Evolutionary conservation across 805 yeast genomes (phyloP).

Genomic region (Spathaspora girioi): DNA sequence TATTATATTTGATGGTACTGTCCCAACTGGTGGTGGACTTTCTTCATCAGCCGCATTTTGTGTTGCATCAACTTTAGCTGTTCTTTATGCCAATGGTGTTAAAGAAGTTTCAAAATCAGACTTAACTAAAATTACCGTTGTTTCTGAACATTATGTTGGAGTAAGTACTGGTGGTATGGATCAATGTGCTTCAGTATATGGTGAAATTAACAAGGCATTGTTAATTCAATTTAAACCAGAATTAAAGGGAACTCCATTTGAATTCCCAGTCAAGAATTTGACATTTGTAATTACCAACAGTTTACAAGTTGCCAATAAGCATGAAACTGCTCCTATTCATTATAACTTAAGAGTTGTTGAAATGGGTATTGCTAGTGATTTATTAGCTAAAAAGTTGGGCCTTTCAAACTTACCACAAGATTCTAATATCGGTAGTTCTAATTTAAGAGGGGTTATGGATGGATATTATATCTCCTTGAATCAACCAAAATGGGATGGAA

Average conservation of each 20-base stretch:
- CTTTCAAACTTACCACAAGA: constrained; percentile 38
- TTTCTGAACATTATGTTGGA: constrained; percentile 68
- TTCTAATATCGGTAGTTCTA: constrained; percentile 54
- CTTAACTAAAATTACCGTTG: constrained; percentile 57
- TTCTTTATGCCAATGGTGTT: constrained; percentile 51
- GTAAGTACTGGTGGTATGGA: constrained; percentile 82
- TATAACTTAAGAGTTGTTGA: constrained; percentile 73
- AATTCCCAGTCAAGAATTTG: constrained; percentile 47
- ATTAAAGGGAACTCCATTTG: constrained; percentile 50
- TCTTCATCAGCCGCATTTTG: constrained; percentile 72
- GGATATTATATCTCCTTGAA: constrained; percentile 36
- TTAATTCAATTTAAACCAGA: constrained; percentile 60
- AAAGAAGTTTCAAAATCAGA: constrained; percentile 42
- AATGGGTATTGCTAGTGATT: constrained; percentile 62
- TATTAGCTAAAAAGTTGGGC: constrained; percentile 48
- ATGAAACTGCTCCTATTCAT: constrained; percentile 65
- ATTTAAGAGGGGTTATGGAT: constrained; percentile 62
- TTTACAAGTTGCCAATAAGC: constrained; percentile 58
- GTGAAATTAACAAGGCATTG: constrained; percentile 54
- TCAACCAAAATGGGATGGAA: constrained; percentile 41
- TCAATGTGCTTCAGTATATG: constrained; percentile 68
- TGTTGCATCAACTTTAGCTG: constrained; percentile 58
- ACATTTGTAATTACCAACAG: constrained; percentile 63
- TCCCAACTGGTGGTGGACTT: constrained; percentile 71
- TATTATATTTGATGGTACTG: constrained; percentile 56